A percentile compares a stretch with the other conserved stretches of the same genome.
Conservation (phyloP, 2,329 filamentous ascomycete species). For the Arachnopeziza araneosa region DNA sequence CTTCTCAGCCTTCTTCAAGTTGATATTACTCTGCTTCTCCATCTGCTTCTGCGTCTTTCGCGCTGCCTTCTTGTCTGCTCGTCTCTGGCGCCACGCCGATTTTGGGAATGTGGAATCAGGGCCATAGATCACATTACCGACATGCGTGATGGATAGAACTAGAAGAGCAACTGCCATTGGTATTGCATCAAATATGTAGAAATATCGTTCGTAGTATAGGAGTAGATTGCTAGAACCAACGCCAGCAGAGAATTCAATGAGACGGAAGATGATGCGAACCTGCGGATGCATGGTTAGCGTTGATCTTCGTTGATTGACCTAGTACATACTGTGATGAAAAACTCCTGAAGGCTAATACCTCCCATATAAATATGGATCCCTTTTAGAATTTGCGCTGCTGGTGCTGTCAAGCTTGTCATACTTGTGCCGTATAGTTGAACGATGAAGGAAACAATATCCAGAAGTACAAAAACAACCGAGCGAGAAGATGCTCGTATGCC, state of each 20-base stretch:
- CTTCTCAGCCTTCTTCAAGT: slow-evolving; percentile 9
- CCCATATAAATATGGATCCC: slow-evolving; percentile 45
- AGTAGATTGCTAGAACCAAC: slow-evolving; percentile 37
- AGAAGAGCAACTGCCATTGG: slow-evolving; percentile 48
- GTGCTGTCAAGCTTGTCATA: slow-evolving; percentile 30
- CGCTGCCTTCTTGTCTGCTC: slow-evolving; percentile 39
- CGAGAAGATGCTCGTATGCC: slow-evolving; percentile 33
- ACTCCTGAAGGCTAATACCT: slow-evolving; percentile 45
- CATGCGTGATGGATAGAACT: slow-evolving; percentile 41
- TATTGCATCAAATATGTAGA: slow-evolving; percentile 46
- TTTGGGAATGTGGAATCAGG: slow-evolving; percentile 41
- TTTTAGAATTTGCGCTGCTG: slow-evolving; percentile 27
- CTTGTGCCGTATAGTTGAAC: slow-evolving; percentile 38
- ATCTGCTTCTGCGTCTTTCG: slow-evolving; percentile 30
- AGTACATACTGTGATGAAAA: slow-evolving; percentile 38
- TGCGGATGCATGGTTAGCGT: slow-evolving; percentile 20
- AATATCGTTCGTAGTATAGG: slow-evolving; percentile 46
- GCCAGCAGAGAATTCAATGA: slow-evolving; percentile 49
- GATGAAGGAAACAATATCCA: slow-evolving; percentile 43
- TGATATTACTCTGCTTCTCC: slow-evolving; percentile 20
- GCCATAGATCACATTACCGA: slow-evolving; percentile 41
- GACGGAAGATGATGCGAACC: slow-evolving; percentile 54
- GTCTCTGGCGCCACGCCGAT: slow-evolving; percentile 31
- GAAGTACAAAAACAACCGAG: slow-evolving; percentile 41
- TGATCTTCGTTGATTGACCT: background rate